Evolutionary conservation across 2,329 filamentous ascomycete species (phyloP).

Genomic region (Sclerotiophoma versabilis): DNA sequence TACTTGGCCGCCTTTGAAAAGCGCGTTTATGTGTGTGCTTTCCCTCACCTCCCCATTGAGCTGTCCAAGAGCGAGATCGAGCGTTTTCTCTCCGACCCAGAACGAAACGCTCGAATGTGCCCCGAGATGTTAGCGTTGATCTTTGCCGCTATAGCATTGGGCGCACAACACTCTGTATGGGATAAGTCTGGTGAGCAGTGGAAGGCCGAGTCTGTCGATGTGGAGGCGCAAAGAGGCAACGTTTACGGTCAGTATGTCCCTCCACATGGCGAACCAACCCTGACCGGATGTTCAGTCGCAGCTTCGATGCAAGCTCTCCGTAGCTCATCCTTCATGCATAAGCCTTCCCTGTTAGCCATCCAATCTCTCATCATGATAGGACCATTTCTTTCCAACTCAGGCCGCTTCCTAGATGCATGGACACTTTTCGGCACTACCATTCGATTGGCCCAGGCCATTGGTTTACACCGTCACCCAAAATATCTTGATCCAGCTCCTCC

Average conservation of each 20-base stretch:
- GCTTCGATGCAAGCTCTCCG: conserved; percentile 60
- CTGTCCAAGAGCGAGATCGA: conserved; percentile 54
- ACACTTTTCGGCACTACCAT: conserved; percentile 59
- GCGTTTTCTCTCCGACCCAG: conserved; percentile 52
- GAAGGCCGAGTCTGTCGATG: conserved; percentile 46
- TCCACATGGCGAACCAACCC: background rate
- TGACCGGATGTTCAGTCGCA: conserved; percentile 47
- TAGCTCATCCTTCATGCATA: conserved; percentile 57
- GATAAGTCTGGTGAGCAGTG: conserved; percentile 52
- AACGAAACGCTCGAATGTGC: conserved; percentile 52
- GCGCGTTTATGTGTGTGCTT: conserved; percentile 54
- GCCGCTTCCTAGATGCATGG: conserved; percentile 59
- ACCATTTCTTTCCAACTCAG: conserved; percentile 58
- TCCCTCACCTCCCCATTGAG: conserved; percentile 55
- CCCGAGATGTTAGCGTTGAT: conserved; percentile 59
- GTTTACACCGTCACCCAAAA: conserved; percentile 58
- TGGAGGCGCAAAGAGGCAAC: conserved; percentile 49
- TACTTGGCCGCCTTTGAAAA: conserved; percentile 54
- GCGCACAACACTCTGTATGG: conserved; percentile 55
- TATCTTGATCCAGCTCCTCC: conserved; percentile 54
- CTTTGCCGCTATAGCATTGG: conserved; percentile 57
- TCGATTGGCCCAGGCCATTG: conserved; percentile 58
- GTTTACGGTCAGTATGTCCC: conserved; percentile 53
- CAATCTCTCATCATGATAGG: conserved; percentile 58
- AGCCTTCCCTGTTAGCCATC: conserved; percentile 55